Base-by-base conservation (phyloP, 768 basidiomycete species). In the Termitomyces sp. region DNA sequence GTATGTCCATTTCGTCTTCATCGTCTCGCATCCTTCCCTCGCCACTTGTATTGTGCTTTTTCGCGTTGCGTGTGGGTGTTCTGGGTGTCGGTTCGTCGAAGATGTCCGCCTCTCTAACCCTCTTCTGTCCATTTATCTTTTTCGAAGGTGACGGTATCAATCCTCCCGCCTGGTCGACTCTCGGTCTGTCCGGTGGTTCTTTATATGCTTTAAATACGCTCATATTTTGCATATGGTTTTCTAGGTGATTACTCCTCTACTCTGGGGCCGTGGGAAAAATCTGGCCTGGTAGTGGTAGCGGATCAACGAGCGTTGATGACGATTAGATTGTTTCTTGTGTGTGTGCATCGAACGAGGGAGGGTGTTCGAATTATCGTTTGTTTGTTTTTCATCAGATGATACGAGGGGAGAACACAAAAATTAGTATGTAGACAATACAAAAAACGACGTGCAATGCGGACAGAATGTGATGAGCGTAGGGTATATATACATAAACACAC, bases 391-490 rank as follows among this genome's bases (percentile, higher is more conserved):
- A 51, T 45, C 62, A 63, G 38, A 47, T 52, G 50, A 55, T 45
- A 45, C n/a, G 36, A 25, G 29, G 29, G 56, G 59, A 32, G 52
- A 56, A 42, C 47, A 61, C 63, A 60, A 40, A 66, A 25, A 25
- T 25, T 25, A 25, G 25, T 66, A 65, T 62, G 64, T 62, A 64
- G 55, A 62, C 57, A 60, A 62, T 60, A 64, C 63, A 66, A 57
- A 25, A 25, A 66, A 59, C 53, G 56, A 65, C 59, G 36, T 67
- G 66, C 61, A 63, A 59, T 67, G 64, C 56, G 50, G 47, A 66
- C 52, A 59, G 38, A 48, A 31, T 47, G 43, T 62, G 64, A 63
- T 65, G 58, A 49, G 50, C 42, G 43, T 46, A 56, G 56, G 29
- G 54, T 52, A 51, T 56, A 55, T 46, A 57, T 12, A 60, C 29